phyloP scores from a whole-genome alignment of 1,284 basidiomycete species.

The Trichosporon asahii region DNA sequence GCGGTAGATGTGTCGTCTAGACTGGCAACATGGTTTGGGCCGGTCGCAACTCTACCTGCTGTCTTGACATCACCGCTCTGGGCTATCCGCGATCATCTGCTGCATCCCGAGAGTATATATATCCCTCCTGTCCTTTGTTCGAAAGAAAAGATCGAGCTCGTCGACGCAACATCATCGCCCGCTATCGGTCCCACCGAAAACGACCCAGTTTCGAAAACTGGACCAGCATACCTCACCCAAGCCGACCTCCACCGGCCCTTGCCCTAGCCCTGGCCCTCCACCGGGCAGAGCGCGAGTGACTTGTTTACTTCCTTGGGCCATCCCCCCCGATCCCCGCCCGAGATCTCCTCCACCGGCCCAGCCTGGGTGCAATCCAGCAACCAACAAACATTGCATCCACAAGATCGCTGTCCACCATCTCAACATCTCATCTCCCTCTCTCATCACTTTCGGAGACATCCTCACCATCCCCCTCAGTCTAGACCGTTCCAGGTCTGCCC shows the following conservation, averaged over 20 bases:
- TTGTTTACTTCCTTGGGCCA: constrained; percentile 3
- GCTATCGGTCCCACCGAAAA: neutral
- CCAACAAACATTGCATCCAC: constrained; percentile 6
- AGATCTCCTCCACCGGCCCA: neutral
- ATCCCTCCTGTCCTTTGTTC: neutral
- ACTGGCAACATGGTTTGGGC: constrained; percentile 4
- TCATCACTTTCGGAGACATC: neutral
- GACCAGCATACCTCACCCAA: neutral
- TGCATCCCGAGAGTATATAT: constrained; percentile 5
- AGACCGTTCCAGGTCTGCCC: neutral
- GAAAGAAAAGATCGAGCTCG: neutral
- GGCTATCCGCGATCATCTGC: neutral
- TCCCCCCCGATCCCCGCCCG: constrained; percentile 2
- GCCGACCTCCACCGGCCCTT: neutral
- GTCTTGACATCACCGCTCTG: constrained; percentile 8
- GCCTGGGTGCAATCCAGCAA: neutral
- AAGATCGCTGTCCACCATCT: neutral
- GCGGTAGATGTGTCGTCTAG: neutral
- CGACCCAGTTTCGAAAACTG: neutral
- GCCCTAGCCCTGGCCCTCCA: neutral
- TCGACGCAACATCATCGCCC: neutral
- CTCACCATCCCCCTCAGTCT: neutral
- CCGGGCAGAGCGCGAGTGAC: constrained; percentile 2
- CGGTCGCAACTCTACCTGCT: neutral
- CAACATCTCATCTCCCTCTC: neutral